Base-by-base conservation (phyloP, 1,139 yeast species). In the Hemisphaericaspora lyxosophila region DNA sequence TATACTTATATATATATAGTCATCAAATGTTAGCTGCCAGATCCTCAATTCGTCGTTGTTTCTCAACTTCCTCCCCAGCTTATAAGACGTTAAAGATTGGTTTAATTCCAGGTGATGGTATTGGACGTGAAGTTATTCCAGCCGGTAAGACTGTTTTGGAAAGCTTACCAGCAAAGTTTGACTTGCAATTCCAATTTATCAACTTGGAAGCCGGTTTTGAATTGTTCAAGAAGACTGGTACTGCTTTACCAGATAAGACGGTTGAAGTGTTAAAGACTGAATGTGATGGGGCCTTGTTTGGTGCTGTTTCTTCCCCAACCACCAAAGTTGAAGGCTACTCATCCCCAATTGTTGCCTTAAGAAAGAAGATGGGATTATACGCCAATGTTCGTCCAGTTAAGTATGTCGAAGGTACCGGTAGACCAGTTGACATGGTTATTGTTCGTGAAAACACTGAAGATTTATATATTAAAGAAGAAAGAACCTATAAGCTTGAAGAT, bases 391-490 rank as follows among this genome's bases (percentile, higher is more conserved):
- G 98, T 64, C 98, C 98, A 5, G 97, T 92, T 49, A 90, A 90
- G 70, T 84, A 95, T 33, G 97, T 90, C 29, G 82, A 77, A 36
- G 92, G 92, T 37, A 75, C 80, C 40, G 82, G 82, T 41, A 82
- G 90, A 69, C 92, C 94, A 27, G 96, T 90, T 38, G 98, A 92
- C 62, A 83, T 92, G 86, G 96, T 94, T 34, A 92, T 92, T 61
- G 98, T 92, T 32, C 85, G 98, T 63, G 98, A 92, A 70, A 92
- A 92, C 73, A 92, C 98, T 43, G 98, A 92, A 70, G 98, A 92
- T 65, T 75, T 90, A 53, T 92, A 92, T 68, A 83, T 92, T 64
- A 92, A 92, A 72, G 95, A 90, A 61, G 98, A 92, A 68, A 80
- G 71, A 54, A 67, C 88, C 34, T 85, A 74, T 60, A 75, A 73